Evolutionary conservation across 176 grass and related monocot species (phyloP), one percentile per base, ranked within the genome.

Genomic region (Chloris gayana): DNA sequence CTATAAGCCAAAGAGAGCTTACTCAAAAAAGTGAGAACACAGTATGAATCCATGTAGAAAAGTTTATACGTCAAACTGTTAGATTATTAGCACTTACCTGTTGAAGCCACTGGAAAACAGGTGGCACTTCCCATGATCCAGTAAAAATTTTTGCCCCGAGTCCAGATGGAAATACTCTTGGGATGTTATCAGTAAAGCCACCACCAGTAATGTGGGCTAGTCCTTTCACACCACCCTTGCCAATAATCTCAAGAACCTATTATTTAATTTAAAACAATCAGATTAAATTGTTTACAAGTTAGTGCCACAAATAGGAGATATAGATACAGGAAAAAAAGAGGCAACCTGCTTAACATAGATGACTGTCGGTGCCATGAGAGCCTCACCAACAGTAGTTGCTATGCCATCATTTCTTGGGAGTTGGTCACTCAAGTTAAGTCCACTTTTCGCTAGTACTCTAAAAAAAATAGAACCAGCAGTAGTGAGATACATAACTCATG

Each of bases 301-400:
- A 25, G 58, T 41, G 38, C 14, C 19, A 8, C 25, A 83, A 21
- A 73, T 8, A 82, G 29, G 32, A 21, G 53, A 76, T 9, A 60
- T 11, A 31, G 8, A 17, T 65, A 60, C 64, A 79, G 22, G 27
- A 24, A 81, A 81, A 31, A 4, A 68, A 67, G 76, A 83, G n/a
- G 78, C 44, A 88, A 97, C 95, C 95, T 98, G 86, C 56, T 95
- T 95, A 45, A 98, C 95, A 72, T 98, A 98, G 68, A 95, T 95
- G 30, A 95, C 75, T 75, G 95, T 98, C 35, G 95, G 95, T 41
- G 90, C 90, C 95, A 95, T 98, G 75, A 98, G 73, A 87, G 95
- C 92, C 91, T 98, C 90, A 81, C 95, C 95, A 72, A 98, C 81
- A 82, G 90, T 93, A 42, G 72, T 81, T 35, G 74, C 60, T 33